phyloP scores from a whole-genome alignment of 345 rosid genomes.

The Clarkia xantiana region DNA sequence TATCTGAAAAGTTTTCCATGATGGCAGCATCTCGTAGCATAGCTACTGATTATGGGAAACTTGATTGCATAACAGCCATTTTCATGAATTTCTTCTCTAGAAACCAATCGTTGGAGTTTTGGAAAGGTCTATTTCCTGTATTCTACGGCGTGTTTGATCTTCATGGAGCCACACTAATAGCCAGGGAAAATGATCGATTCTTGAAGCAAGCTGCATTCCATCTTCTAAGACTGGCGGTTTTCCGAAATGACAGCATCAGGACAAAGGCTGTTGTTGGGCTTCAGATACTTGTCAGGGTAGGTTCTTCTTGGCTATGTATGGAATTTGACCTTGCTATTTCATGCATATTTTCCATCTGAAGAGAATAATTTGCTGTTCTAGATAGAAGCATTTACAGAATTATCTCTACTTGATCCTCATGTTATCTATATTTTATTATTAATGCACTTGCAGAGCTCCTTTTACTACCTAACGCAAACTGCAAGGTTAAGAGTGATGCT shows the following conservation, averaged over 20 bases:
- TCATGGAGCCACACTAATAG: constrained; percentile 92
- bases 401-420: constrained; percentile 6
- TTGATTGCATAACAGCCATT: constrained; percentile 85
- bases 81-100: constrained; percentile 79
- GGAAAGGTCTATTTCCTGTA: constrained; percentile 79
- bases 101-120: constrained; percentile 82
- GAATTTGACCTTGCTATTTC: no score
- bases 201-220: constrained; percentile 94
- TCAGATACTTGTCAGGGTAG: constrained; percentile 85
- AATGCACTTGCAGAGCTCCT: constrained; percentile 65
- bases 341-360: no score
- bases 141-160: constrained; percentile 68
- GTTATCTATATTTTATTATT: constrained; percentile 9
- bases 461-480: constrained; percentile 71
- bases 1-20: constrained; percentile 66
- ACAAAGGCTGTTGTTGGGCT: constrained; percentile 92
- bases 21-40: constrained; percentile 85
- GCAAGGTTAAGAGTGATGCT: constrained; percentile 93
- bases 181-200: constrained; percentile 99
- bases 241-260: constrained; percentile 84
- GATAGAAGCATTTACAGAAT: neutral
- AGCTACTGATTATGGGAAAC: constrained; percentile 95
- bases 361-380: no score
- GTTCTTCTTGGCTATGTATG: constrained; percentile 5
- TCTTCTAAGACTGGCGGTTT: constrained; percentile 91